These are phyloP conservation scores for Podospora sp. DNA, from an alignment of 495 filamentous ascomycete genomes.

Conservation along the genomic window DNA sequence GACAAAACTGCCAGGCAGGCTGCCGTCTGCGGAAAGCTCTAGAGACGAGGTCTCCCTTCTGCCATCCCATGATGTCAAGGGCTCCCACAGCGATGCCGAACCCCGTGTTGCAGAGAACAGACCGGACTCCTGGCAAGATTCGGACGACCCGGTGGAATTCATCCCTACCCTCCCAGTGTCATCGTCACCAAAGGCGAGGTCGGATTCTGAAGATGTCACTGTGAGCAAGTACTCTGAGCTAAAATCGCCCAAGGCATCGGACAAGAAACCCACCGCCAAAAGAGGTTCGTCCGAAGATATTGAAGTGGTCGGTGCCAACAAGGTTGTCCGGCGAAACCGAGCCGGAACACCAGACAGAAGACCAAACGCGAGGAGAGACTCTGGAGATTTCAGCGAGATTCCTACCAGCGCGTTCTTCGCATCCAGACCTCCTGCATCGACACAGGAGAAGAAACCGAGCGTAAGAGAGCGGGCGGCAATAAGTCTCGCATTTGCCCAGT, in stretches of 20 bases:
- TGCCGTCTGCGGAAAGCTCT: neutral
- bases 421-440: neutral
- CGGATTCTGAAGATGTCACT: neutral
- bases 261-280: neutral
- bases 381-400: neutral
- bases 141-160: neutral
- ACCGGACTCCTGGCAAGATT: neutral
- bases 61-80: neutral
- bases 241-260: neutral
- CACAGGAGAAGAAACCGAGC: neutral
- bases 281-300: neutral
- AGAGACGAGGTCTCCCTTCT: conserved; percentile 17
- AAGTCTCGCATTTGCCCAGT: neutral
- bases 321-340: neutral
- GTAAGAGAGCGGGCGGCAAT: neutral
- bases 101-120: neutral
- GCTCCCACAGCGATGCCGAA: neutral
- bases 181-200: neutral
- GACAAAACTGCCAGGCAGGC: neutral
- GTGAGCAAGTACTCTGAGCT: neutral
- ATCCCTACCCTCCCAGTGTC: neutral
- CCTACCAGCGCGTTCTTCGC: neutral
- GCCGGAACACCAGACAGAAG: too few relatives aligned
- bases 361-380: too few relatives aligned
- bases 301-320: neutral